Evolutionary conservation across 1,284 basidiomycete genomes (phyloP).

Genomic region (Fistulina hepatica): DNA sequence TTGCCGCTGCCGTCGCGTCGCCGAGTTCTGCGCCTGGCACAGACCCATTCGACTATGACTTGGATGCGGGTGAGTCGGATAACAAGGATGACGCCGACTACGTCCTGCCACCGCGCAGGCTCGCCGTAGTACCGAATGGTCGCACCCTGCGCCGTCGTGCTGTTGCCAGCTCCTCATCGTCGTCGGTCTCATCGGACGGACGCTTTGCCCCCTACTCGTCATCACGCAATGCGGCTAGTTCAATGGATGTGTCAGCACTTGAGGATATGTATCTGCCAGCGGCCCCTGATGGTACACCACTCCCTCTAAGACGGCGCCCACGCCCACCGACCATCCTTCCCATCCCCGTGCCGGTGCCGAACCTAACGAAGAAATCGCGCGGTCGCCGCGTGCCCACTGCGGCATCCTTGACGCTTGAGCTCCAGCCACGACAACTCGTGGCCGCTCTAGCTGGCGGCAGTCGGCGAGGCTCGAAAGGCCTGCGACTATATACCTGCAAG

Average conservation of each 20-base stretch:
- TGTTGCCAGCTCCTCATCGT: too few relatives aligned
- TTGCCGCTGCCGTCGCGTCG: background rate
- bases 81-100: too few relatives aligned
- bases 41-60: too few relatives aligned
- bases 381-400: constrained; percentile 61
- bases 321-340: constrained; percentile 32
- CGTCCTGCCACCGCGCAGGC: too few relatives aligned
- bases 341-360: constrained; percentile 58
- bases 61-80: too few relatives aligned
- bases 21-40: too few relatives aligned
- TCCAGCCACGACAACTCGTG: constrained; percentile 1
- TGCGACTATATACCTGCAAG: constrained; percentile 56
- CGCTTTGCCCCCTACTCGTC: too few relatives aligned
- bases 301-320: constrained; percentile 19
- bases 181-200: too few relatives aligned
- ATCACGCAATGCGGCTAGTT: background rate
- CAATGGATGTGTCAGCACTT: too few relatives aligned
- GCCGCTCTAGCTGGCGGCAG: constrained; percentile 6
- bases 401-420: too few relatives aligned
- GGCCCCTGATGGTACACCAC: background rate
- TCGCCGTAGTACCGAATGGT: too few relatives aligned
- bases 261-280: background rate
- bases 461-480: constrained; percentile 26
- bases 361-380: constrained; percentile 63
- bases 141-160: too few relatives aligned